Evolutionary conservation across 208 protist species (phyloP), one percentile per base, ranked within the genome.

Genomic region (Crithidia expoeki): DNA sequence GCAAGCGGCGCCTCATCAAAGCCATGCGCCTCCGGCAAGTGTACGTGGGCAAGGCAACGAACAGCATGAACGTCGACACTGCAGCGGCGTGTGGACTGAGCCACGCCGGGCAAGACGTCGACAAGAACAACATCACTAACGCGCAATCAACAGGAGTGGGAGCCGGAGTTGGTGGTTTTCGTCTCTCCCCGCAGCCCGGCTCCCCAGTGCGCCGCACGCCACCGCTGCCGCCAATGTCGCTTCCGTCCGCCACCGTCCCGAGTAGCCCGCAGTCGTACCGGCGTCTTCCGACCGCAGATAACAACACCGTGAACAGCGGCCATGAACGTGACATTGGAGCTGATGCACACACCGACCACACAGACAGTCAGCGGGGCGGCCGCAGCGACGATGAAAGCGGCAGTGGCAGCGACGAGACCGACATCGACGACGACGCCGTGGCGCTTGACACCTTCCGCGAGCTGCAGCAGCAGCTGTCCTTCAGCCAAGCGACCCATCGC

Each of bases 391-490:
- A 65, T 10, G 63, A 50, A 49, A 77, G 56, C 47, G 68, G 60
- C 25, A 66, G 72, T 11, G 52, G 58, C 60, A 75, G 52, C 42
- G 70, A 79, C 52, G 16, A 47, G 66, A 68, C n/a, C 50, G 74
- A 78, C 32, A 42, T 61, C 30, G 65, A 73, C 17, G 69, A 71
- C 28, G 69, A 78, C 0, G 51, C 44, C 30, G 34, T 76, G 61
- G 47, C 44, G 32, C 51, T 72, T 19, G 55, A 72, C 58, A 57
- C 71, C 27, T 76, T 76, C 47, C 67, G 63, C 17, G 68, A 76
- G 52, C 72, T 93, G 17, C 69, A 76, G 42, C 59, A 75, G 33
- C 81, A 88, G 46, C 78, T 94, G 10, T 73, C 78, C 14, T 65
- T 81, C 25, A 76, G 67, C 25, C 72, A 84, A 59, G 80, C 78